Evolutionary conservation across 2,329 filamentous ascomycete species (phyloP).

Genomic region (Teratosphaeria gauchensis): DNA sequence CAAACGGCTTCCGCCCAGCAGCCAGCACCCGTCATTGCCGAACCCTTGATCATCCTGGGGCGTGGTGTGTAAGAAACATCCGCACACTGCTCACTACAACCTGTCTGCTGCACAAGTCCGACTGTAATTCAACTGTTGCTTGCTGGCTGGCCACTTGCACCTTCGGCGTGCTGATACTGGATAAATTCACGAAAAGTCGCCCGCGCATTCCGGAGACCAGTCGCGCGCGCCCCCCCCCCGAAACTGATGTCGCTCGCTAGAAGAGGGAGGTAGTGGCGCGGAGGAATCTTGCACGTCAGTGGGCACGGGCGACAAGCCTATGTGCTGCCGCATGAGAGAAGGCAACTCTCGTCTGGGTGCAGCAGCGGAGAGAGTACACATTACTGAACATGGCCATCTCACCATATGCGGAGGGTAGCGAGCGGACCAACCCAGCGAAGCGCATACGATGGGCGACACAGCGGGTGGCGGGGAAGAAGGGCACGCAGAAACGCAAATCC

Average conservation of each 20-base stretch:
- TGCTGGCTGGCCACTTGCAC: neutral
- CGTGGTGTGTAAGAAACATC: neutral
- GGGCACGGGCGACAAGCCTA: neutral
- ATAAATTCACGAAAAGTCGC: neutral
- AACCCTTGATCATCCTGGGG: neutral
- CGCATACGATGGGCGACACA: slow-evolving; percentile 95
- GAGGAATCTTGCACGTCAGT: neutral
- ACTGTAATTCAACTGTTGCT: neutral
- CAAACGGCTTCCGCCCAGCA: neutral
- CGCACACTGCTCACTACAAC: neutral
- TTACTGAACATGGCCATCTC: neutral
- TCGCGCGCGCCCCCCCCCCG: neutral
- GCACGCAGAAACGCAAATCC: slow-evolving; percentile 68
- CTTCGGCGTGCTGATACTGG: neutral
- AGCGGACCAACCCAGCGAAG: slow-evolving; percentile 49
- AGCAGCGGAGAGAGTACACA: neutral
- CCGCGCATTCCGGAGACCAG: neutral
- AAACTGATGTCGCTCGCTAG: neutral
- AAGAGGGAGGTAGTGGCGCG: neutral
- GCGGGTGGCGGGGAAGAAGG: slow-evolving; percentile 66
- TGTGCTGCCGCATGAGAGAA: neutral
- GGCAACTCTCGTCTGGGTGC: neutral
- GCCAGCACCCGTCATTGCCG: neutral
- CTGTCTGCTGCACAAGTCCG: neutral
- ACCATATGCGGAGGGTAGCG: slow-evolving; percentile 30